Percentiles rank a stretch among this genome's conserved stretches.
These are phyloP conservation scores for Trichoderma sp. DNA, from an alignment of 2,329 filamentous ascomycete genomes.

Conservation along the genomic window DNA sequence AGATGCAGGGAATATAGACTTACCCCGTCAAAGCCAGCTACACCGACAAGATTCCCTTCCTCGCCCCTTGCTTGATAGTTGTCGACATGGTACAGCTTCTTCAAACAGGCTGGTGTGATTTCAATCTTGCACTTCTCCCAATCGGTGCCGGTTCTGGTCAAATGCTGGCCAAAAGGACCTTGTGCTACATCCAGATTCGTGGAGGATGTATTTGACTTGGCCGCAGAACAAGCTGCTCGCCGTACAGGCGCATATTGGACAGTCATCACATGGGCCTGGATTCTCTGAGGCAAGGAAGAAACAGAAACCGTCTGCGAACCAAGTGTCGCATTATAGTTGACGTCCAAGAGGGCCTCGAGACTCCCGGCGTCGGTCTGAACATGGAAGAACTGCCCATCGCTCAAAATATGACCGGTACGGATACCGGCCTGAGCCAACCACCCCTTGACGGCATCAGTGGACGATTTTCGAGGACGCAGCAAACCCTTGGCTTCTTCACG, in stretches of 20 bases:
- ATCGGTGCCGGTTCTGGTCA: constrained; percentile 4
- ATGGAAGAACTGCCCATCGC: constrained; percentile 44
- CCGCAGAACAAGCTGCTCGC: background rate
- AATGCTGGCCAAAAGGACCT: background rate
- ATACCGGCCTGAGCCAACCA: constrained; percentile 50
- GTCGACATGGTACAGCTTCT: constrained; percentile 48
- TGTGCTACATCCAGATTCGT: background rate
- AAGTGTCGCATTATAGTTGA: background rate
- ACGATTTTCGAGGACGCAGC: constrained; percentile 45
- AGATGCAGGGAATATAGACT: background rate
- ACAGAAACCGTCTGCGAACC: background rate
- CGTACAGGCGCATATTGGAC: background rate
- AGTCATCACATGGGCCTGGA: constrained; percentile 6
- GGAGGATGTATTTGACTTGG: background rate
- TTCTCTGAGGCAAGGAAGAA: background rate
- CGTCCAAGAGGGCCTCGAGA: constrained; percentile 47
- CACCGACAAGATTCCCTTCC: constrained; percentile 65
- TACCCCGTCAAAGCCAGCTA: constrained; percentile 50
- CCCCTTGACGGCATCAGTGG: constrained; percentile 43
- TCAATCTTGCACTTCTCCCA: constrained; percentile 39
- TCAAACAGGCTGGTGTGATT: constrained; percentile 49
- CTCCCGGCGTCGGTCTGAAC: constrained; percentile 44
- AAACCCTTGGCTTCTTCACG: constrained; percentile 52
- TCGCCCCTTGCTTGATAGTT: constrained; percentile 56
- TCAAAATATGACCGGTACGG: constrained; percentile 39